Evolutionary conservation across 805 yeast species (phyloP), one percentile per base, ranked within the genome.

Genomic region (Candida cerambycidarum): DNA sequence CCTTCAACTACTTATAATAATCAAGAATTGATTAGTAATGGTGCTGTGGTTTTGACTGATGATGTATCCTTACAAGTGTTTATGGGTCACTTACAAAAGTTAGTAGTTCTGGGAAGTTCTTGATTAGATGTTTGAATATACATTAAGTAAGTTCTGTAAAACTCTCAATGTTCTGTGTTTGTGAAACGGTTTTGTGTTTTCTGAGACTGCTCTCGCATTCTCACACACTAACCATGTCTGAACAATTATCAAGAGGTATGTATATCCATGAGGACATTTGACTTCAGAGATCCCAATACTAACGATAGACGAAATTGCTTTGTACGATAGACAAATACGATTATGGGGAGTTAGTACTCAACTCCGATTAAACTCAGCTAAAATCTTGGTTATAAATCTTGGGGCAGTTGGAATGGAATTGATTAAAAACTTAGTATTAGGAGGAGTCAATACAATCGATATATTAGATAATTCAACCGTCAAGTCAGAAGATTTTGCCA

Each of bases 311-410:
- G 97, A 90, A 58, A 80, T 90, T 44, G 96, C 95, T 1, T 74
- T 92, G 16, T 92, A 92, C 58, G 99, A 92, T 63, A 78, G 99
- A 45, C 99, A 92, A 63, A 90, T 92, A 49, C 69, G 99, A 48
- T 73, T 92, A 15, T 92, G 99, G 99, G 99, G 99, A 2, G 71
- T 93, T 58, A 95, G 86, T 24, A 95, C 97, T 3, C 99, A 92
- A 61, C 73, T 79, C 31, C 62, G 80, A 33, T 78, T 92, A 69
- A 75, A 93, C 28, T 77, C 82, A 14, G 83, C 97, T 6, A 76
- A 76, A 34, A 73, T 92, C 4, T 65, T 90, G 34, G 54, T 93
- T 32, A 71, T 92, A 36, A 84, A 85, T 47, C 54, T 89, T 12
- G 85, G 90, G 9, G 87, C 88, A 1, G 73, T 87, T 7, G 95